These are phyloP conservation scores for Cyclanthera cordifolia DNA, from an alignment of 306 rosid species.

Conservation along the genomic window DNA sequence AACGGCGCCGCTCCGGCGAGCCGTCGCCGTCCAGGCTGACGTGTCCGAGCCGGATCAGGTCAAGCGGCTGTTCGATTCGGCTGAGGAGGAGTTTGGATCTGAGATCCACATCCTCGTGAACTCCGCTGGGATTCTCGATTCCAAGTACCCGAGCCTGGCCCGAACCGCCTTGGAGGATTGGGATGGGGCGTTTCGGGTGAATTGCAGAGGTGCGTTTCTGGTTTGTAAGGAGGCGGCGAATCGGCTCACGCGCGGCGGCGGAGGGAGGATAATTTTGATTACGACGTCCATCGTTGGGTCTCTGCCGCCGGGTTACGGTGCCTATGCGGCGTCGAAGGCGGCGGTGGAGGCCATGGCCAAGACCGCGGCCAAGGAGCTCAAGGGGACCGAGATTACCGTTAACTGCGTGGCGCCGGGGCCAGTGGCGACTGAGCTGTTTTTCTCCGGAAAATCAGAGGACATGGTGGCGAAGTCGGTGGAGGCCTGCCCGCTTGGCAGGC, in stretches of 20 bases:
- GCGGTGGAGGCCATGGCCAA: conserved; percentile 47
- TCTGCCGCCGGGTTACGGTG: conserved; percentile 18
- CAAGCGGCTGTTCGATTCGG: conserved; percentile 38
- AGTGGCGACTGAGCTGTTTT: conserved; percentile 32
- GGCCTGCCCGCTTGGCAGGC: conserved; percentile 22
- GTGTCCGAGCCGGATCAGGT: conserved; percentile 34
- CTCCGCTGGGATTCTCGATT: conserved; percentile 30
- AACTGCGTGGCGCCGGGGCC: conserved; percentile 60
- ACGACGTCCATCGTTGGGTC: conserved; percentile 32
- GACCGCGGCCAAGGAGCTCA: conserved; percentile 47
- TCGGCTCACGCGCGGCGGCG: conserved; percentile 42
- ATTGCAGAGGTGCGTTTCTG: conserved; percentile 37
- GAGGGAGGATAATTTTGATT: conserved; percentile 36
- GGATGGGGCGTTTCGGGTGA: conserved; percentile 23
- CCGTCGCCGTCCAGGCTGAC: conserved; percentile 33
- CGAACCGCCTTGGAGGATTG: conserved; percentile 26
- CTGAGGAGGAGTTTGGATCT: conserved; percentile 28
- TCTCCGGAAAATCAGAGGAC: conserved; percentile 33
- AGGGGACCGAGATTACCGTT: conserved; percentile 35
- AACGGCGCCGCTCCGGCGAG: conserved; percentile 14
- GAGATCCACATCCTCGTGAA: conserved; percentile 38
- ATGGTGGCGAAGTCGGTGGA: conserved; percentile 9
- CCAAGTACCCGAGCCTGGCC: conserved; percentile 23
- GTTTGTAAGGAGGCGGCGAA: conserved; percentile 38
- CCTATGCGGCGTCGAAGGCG: conserved; percentile 45